phyloP scores from a whole-genome alignment of 331 rosid species.

The Acacia pycnantha region DNA sequence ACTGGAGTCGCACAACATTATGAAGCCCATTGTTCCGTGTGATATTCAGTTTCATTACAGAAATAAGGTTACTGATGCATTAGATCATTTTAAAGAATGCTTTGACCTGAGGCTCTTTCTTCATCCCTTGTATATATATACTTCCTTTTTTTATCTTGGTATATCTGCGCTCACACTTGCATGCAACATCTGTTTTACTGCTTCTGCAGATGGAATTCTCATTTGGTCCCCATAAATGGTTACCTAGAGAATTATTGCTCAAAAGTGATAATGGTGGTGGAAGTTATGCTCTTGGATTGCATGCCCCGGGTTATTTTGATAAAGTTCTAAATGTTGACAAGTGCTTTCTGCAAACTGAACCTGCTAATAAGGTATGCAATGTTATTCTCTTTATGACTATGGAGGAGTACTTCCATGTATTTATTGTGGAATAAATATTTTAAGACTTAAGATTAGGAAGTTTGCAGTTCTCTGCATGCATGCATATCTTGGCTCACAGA shows the following conservation, averaged over 20 bases:
- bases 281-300: constrained; percentile 53
- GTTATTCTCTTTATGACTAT: not conserved
- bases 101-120: not conserved
- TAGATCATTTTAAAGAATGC: not conserved
- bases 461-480: constrained; percentile 24
- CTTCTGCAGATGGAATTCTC: constrained; percentile 90
- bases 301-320: constrained; percentile 62
- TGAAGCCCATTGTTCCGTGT: constrained; percentile 81
- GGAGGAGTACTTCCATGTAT: not conserved
- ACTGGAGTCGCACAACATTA: constrained; percentile 46
- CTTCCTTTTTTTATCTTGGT: not conserved
- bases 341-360: constrained; percentile 84
- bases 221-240: constrained; percentile 78
- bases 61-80: constrained; percentile 66
- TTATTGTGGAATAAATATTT: not conserved
- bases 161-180: not conserved
- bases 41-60: constrained; percentile 90
- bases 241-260: constrained; percentile 52
- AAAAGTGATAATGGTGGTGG: constrained; percentile 46
- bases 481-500: constrained; percentile 36
- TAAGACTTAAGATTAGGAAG: not conserved
- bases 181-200: constrained; percentile 11
- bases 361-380: constrained; percentile 70
- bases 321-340: constrained; percentile 74
- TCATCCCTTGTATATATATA: not conserved